Conservation (phyloP, 768 basidiomycete genomes). For the Tephrocybe sp. region DNA sequence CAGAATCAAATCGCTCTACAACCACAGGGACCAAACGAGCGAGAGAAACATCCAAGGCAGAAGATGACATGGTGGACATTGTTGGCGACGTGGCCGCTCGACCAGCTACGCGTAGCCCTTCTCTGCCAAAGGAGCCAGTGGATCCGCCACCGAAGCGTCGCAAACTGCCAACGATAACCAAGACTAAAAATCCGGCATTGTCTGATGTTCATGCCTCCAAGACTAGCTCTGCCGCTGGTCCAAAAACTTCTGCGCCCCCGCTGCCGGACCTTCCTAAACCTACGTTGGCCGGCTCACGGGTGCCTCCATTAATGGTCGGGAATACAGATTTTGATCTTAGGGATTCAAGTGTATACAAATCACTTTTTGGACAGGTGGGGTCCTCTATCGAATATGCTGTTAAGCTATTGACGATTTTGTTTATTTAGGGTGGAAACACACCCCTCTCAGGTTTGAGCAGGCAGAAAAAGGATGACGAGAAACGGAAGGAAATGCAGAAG, state of each 20-base stretch:
- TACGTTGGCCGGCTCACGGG: conserved; percentile 24
- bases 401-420: background rate
- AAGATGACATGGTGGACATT: conserved; percentile 34
- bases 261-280: conserved; percentile 28
- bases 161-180: conserved; percentile 70
- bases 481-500: conserved; percentile 63
- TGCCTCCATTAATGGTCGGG: conserved; percentile 43
- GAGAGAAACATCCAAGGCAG: conserved; percentile 29
- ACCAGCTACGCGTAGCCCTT: conserved; percentile 24
- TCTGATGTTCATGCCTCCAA: conserved; percentile 22
- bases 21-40: conserved; percentile 30
- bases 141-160: conserved; percentile 33
- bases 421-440: conserved; percentile 39
- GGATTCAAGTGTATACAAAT: conserved; percentile 61
- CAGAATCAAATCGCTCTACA: conserved; percentile 20
- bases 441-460: conserved; percentile 46
- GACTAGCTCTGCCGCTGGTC: conserved; percentile 25
- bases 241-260: conserved; percentile 27
- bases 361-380: conserved; percentile 59
- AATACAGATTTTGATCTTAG: conserved; percentile 63
- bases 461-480: conserved; percentile 62
- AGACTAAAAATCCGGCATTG: conserved; percentile 46
- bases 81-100: conserved; percentile 27
- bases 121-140: conserved; percentile 31
- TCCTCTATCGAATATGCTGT: background rate